Evolutionary conservation across 805 yeast genomes (phyloP), one percentile per base, ranked within the genome.

Genomic region (Wickerhamomyces rabaulensis): DNA sequence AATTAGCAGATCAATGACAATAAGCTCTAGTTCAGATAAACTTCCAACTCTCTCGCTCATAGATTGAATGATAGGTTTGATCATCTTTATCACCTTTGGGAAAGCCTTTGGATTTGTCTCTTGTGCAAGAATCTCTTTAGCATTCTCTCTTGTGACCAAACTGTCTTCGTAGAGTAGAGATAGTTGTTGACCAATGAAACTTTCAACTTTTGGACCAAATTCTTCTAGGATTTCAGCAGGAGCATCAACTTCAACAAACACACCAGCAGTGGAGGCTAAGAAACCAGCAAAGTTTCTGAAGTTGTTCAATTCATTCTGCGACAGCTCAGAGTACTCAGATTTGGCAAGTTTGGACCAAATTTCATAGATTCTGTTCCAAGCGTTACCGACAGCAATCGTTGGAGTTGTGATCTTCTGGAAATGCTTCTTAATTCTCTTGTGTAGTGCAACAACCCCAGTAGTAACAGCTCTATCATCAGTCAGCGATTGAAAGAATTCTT

Each of bases 281-380:
- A 83, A 80, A 9, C 92, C 94, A 2, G 89, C 81, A 58, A 75
- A 82, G 57, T 82, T 84, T 54, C 85, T 70, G 63, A 80, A 80
- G 22, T 79, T 74, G 9, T 68, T 54, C 40, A 64, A 48, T 61
- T 78, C 66, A 56, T 74, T 55, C 54, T 66, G 50, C 43, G 63
- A 56, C 7, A 65, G 44, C 25, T 54, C 57, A 33, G 52, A 39
- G 36, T 57, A 51, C 45, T 56, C 53, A 19, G 56, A 43, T 27
- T 50, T 45, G 16, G 63, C 56, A 47, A 56, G 25, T 40, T 42
- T 46, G 47, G 41, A 49, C 85, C 84, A 79, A 22, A 78, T 61
- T 31, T 70, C 69, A 56, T 74, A 80, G 48, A 82, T 74, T 33
- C 67, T 50, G 3, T 58, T 53, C 78, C 78, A 76, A 6, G 68